phyloP scores from a whole-genome alignment of 495 filamentous ascomycete genomes.

The Aspergillus indologenus region DNA sequence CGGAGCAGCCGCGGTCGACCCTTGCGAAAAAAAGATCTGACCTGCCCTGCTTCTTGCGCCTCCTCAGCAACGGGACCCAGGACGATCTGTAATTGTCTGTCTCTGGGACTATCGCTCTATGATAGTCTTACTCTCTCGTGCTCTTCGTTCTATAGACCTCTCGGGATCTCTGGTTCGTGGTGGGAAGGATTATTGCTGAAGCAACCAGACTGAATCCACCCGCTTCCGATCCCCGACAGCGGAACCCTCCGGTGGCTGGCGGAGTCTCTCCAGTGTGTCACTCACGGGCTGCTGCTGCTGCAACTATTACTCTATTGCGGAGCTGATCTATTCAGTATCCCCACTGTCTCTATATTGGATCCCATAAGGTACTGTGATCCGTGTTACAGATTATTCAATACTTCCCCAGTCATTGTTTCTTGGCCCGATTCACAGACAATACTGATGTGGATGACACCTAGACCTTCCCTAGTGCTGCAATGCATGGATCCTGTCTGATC shows the following conservation, averaged over 20 bases:
- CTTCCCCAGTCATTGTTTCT: not conserved
- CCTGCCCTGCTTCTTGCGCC: slow-evolving; percentile 10
- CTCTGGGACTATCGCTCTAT: not conserved
- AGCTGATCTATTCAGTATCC: slow-evolving; percentile 12
- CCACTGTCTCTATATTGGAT: slow-evolving; percentile 3
- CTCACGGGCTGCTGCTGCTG: slow-evolving; percentile 3
- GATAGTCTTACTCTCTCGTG: not conserved
- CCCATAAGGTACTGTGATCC: not conserved
- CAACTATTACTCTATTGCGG: slow-evolving; percentile 8
- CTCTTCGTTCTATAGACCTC: not conserved
- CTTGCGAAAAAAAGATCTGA: slow-evolving; percentile 19
- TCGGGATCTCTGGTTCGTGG: too few relatives aligned
- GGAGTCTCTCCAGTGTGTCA: slow-evolving; percentile 12
- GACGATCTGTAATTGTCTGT: not conserved
- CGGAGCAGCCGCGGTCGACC: slow-evolving; percentile 17
- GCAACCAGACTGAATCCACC: not conserved
- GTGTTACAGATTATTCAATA: too few relatives aligned
- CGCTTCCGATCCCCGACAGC: slow-evolving; percentile 11
- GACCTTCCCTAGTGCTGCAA: slow-evolving; percentile 8
- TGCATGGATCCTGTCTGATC: slow-evolving; percentile 21
- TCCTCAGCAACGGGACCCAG: not conserved
- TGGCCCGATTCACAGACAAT: not conserved
- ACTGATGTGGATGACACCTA: not conserved
- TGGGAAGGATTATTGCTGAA: not conserved
- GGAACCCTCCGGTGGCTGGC: slow-evolving; percentile 11